These are phyloP conservation scores for Leccinum obscurum DNA, from an alignment of 768 basidiomycete genomes.

Conservation along the genomic window DNA sequence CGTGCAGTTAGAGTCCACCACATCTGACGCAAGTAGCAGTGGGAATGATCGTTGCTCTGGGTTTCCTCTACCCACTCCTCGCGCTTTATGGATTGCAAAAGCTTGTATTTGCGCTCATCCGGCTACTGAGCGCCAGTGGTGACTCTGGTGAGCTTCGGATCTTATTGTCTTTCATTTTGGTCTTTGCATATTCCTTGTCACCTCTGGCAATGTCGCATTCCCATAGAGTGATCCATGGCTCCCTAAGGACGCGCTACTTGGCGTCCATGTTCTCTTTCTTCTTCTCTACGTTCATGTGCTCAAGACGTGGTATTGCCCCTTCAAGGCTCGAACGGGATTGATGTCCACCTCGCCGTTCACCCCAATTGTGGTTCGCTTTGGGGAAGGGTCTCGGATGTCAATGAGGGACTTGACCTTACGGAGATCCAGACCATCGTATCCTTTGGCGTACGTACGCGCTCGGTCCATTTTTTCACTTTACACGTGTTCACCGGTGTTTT, in stretches of 20 bases:
- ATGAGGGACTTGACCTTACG: conserved; percentile 43
- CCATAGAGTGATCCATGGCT: not conserved
- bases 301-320: not conserved
- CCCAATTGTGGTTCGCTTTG: conserved; percentile 44
- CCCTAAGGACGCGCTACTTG: not conserved
- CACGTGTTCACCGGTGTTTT: not conserved
- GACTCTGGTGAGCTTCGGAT: conserved; percentile 15
- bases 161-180: not conserved
- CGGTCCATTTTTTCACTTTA: not conserved
- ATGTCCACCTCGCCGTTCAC: conserved; percentile 45
- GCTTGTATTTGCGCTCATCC: conserved; percentile 10
- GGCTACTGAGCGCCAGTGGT: not conserved
- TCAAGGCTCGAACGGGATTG: conserved; percentile 17
- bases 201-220: not conserved
- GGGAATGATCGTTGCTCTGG: conserved; percentile 27
- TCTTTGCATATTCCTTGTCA: not conserved
- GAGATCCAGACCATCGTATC: conserved; percentile 49
- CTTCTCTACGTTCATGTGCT: conserved; percentile 6
- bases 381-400: conserved; percentile 46
- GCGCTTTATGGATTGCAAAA: conserved; percentile 19
- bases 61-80: conserved; percentile 22
- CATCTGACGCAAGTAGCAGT: not conserved
- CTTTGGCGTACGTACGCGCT: conserved; percentile 42
- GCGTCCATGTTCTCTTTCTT: not conserved
- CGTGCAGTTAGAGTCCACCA: not conserved